Evolutionary conservation across 2,329 filamentous ascomycete genomes (phyloP).

Genomic region (Microsporum canis): DNA sequence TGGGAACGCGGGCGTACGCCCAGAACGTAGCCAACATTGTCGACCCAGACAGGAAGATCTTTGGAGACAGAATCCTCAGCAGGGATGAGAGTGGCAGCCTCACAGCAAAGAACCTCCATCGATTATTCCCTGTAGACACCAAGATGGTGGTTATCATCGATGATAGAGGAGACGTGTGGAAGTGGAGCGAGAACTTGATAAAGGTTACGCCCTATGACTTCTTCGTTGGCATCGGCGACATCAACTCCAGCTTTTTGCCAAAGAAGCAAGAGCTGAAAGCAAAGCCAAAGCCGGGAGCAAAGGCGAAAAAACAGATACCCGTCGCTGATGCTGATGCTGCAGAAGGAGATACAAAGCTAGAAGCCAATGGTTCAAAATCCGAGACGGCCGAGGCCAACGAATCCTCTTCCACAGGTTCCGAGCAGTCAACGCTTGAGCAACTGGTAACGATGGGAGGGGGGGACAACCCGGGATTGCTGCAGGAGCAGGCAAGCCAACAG

Average conservation of each 20-base stretch:
- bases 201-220: conserved; percentile 95
- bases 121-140: conserved; percentile 89
- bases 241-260: conserved; percentile 93
- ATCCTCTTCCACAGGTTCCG: conserved; percentile 13
- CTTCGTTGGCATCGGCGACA: conserved; percentile 95
- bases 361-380: conserved; percentile 24
- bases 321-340: neutral
- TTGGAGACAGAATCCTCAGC: conserved; percentile 89
- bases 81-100: conserved; percentile 94
- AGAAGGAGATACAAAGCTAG: conserved; percentile 16
- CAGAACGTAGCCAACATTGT: conserved; percentile 84
- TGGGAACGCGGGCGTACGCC: conserved; percentile 96
- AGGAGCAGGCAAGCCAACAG: conserved; percentile 72
- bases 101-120: conserved; percentile 76
- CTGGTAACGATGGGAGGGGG: conserved; percentile 64
- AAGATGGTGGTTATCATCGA: conserved; percentile 99
- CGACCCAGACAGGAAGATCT: conserved; percentile 77
- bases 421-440: conserved; percentile 55
- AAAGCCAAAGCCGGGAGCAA: conserved; percentile 22
- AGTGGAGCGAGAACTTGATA: conserved; percentile 83
- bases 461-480: conserved; percentile 55
- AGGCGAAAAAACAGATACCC: conserved; percentile 15
- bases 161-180: conserved; percentile 92
- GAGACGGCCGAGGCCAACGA: conserved; percentile 15
- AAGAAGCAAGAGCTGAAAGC: conserved; percentile 52